Conservation (phyloP, 1,139 yeast genomes). For the Magnusiomyces starmeri region DNA sequence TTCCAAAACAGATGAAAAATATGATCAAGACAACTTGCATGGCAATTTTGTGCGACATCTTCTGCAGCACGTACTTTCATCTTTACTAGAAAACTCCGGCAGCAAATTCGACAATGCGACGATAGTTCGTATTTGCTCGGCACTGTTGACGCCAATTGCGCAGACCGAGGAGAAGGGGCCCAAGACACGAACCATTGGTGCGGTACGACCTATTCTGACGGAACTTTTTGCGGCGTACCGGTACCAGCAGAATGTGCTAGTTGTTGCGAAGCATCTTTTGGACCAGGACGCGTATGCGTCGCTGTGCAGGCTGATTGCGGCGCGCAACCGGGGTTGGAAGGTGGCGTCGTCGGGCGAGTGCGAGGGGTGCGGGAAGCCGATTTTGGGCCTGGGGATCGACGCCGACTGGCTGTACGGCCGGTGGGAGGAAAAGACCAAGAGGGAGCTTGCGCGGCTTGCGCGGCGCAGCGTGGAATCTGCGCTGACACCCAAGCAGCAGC, state of each 20-base stretch:
- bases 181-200: conserved; percentile 23
- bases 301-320: conserved; percentile 37
- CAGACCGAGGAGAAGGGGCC: conserved; percentile 5
- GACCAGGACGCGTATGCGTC: conserved; percentile 47
- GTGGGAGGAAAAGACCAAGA: conserved; percentile 27
- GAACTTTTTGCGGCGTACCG: conserved; percentile 60
- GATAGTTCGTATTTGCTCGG: conserved; percentile 25
- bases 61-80: conserved; percentile 22
- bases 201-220: conserved; percentile 52
- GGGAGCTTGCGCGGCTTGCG: conserved; percentile 10
- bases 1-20: conserved; percentile 2
- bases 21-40: conserved; percentile 5
- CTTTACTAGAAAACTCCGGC: conserved; percentile 23
- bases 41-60: conserved; percentile 17
- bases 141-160: conserved; percentile 23
- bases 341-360: conserved; percentile 47
- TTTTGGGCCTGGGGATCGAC: conserved; percentile 56
- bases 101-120: conserved; percentile 22
- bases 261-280: conserved; percentile 47
- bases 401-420: conserved; percentile 32
- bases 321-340: conserved; percentile 54
- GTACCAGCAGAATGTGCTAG: conserved; percentile 53
- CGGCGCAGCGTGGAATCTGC: conserved; percentile 6
- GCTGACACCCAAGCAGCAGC: conserved; percentile 8
- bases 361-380: conserved; percentile 58